Percentiles rank a stretch among this genome's conserved stretches.
phyloP scores from a whole-genome alignment of 257 asterid genomes.

The Solanum chiquidenum region DNA sequence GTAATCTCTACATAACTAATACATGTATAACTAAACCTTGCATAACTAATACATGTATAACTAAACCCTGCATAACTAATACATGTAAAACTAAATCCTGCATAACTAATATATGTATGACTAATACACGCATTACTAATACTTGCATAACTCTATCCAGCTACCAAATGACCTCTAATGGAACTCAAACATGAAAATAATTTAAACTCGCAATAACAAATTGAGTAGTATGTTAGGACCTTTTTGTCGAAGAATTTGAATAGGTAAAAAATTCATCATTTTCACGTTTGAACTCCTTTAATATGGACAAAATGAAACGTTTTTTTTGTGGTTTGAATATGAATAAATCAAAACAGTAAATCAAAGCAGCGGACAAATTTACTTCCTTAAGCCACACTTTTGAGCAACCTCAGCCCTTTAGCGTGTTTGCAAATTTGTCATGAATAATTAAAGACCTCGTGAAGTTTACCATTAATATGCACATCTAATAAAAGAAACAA shows the following conservation, averaged over 20 bases:
- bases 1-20: too few relatives aligned
- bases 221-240: neutral
- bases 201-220: too few relatives aligned
- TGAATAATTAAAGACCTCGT: neutral
- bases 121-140: too few relatives aligned
- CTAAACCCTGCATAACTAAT: too few relatives aligned
- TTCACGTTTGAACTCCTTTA: neutral
- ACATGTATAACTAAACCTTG: too few relatives aligned
- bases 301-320: neutral
- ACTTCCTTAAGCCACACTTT: neutral
- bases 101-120: too few relatives aligned
- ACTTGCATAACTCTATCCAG: too few relatives aligned
- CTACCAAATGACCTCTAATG: neutral
- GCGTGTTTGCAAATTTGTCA: neutral
- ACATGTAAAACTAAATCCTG: too few relatives aligned
- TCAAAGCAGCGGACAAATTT: neutral
- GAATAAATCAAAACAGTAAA: too few relatives aligned
- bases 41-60: neutral
- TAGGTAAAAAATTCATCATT: neutral
- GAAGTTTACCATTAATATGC: neutral
- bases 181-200: neutral
- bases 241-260: neutral
- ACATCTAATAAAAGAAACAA: neutral
- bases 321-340: neutral
- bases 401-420: neutral